Evolutionary conservation across 345 rosid genomes (phyloP).

Genomic region (Aegle marmelos): DNA sequence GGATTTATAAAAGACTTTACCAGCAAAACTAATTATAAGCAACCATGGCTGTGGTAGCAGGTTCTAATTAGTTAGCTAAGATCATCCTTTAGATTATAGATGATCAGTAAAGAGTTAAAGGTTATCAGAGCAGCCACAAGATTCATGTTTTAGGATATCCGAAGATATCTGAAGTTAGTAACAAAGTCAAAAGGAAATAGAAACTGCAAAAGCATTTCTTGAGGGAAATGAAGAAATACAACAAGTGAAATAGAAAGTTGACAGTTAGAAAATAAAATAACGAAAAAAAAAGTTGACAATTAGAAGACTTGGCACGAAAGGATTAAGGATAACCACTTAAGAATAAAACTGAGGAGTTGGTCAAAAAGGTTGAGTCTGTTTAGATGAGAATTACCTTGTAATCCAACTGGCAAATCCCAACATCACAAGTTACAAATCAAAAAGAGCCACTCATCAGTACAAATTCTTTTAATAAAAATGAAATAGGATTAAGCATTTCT

Average conservation of each 20-base stretch:
- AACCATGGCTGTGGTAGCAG: not conserved
- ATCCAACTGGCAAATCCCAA: conserved; percentile 37
- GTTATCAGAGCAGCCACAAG: not conserved
- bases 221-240: not conserved
- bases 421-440: conserved; percentile 15
- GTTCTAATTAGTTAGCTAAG: not conserved
- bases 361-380: not conserved
- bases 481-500: conserved; percentile 3
- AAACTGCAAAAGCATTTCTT: not conserved
- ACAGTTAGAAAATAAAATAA: not conserved
- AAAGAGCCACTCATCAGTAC: conserved; percentile 13
- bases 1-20: not conserved
- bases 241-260: not conserved
- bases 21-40: not conserved
- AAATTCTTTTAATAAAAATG: conserved; percentile 10
- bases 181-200: not conserved
- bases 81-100: not conserved
- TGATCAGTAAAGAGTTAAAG: not conserved
- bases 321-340: not conserved
- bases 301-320: not conserved
- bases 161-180: not conserved
- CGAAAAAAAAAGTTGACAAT: too few relatives aligned
- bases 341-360: not conserved
- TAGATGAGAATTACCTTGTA: conserved; percentile 25
- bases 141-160: not conserved